Conservation (phyloP, 441 rosid species). For the Raphanus hybrid region DNA sequence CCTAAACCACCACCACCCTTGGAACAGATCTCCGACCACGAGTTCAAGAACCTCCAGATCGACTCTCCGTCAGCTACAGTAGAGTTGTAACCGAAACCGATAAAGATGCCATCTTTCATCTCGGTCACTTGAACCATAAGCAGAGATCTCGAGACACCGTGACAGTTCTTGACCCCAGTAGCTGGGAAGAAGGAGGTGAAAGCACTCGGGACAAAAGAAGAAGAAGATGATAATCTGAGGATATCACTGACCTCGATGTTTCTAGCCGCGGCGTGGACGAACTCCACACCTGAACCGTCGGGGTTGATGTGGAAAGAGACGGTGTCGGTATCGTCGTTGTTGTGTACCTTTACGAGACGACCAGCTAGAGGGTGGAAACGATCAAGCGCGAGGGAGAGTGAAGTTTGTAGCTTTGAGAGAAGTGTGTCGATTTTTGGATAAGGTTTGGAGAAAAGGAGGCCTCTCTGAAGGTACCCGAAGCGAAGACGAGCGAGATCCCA, state of each 20-base stretch:
- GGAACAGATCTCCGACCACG: slow-evolving; percentile 53
- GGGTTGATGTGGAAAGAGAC: slow-evolving; percentile 38
- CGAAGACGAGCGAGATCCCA: slow-evolving; percentile 46
- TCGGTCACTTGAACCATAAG: slow-evolving; percentile 56
- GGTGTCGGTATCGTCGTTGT: slow-evolving; percentile 3
- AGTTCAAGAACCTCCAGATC: slow-evolving; percentile 51
- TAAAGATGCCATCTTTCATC: slow-evolving; percentile 48
- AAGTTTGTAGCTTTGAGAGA: slow-evolving; percentile 28
- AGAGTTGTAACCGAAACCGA: slow-evolving; percentile 50
- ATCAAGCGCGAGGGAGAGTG: slow-evolving; percentile 38
- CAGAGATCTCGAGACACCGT: slow-evolving; percentile 43
- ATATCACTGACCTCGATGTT: slow-evolving; percentile 33
- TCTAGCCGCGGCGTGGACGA: slow-evolving; percentile 40
- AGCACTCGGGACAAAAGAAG: slow-evolving; percentile 7
- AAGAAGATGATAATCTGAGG: not conserved
- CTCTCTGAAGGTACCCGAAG: slow-evolving; percentile 45
- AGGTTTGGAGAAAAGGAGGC: slow-evolving; percentile 41
- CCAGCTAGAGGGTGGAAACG: slow-evolving; percentile 43
- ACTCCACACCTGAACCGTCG: slow-evolving; percentile 44
- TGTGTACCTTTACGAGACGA: slow-evolving; percentile 30
- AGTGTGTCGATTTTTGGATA: not conserved
- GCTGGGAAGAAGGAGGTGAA: slow-evolving; percentile 43
- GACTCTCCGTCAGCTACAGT: slow-evolving; percentile 46
- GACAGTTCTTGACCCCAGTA: slow-evolving; percentile 36
- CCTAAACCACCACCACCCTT: slow-evolving; percentile 1